Conservation (phyloP, 768 basidiomycete genomes). For the Strobilomyces confusus region DNA sequence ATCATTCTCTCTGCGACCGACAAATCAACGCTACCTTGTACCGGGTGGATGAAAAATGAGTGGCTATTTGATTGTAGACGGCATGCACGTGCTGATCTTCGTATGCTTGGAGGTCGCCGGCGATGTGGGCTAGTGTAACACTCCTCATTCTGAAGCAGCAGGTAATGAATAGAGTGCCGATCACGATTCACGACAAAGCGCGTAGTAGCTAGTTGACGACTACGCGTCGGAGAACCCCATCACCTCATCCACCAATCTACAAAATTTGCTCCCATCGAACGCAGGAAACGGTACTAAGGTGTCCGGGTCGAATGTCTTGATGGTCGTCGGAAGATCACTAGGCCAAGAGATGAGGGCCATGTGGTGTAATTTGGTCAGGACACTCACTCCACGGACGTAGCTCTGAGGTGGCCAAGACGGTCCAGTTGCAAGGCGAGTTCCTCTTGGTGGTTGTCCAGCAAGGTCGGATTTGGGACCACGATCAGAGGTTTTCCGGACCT, state of each 20-base stretch:
- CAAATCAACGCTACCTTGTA: conserved; percentile 58
- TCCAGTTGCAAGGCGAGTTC: conserved; percentile 76
- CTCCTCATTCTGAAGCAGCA: conserved; percentile 15
- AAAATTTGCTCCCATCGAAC: conserved; percentile 65
- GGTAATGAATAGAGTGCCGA: not conserved
- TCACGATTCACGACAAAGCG: conserved; percentile 4
- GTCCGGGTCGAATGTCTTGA: conserved; percentile 45
- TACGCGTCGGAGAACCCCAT: conserved; percentile 61
- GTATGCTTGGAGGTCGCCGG: conserved; percentile 52
- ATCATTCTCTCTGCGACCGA: not conserved
- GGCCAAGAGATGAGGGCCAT: conserved; percentile 6
- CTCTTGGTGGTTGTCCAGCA: conserved; percentile 91
- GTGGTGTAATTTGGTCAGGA: not conserved
- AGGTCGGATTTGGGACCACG: conserved; percentile 82
- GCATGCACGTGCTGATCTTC: conserved; percentile 76
- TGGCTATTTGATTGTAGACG: conserved; percentile 81
- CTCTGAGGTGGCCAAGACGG: conserved; percentile 51
- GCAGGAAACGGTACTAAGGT: conserved; percentile 57
- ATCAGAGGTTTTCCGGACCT: conserved; percentile 73
- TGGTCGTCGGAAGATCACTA: conserved; percentile 54
- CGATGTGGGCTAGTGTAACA: conserved; percentile 40
- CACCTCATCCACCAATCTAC: conserved; percentile 65
- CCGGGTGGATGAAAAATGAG: conserved; percentile 84
- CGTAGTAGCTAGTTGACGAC: not conserved
- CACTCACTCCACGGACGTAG: conserved; percentile 57